phyloP scores from a whole-genome alignment of 768 basidiomycete species.

The Pulveroboletus sp. region DNA sequence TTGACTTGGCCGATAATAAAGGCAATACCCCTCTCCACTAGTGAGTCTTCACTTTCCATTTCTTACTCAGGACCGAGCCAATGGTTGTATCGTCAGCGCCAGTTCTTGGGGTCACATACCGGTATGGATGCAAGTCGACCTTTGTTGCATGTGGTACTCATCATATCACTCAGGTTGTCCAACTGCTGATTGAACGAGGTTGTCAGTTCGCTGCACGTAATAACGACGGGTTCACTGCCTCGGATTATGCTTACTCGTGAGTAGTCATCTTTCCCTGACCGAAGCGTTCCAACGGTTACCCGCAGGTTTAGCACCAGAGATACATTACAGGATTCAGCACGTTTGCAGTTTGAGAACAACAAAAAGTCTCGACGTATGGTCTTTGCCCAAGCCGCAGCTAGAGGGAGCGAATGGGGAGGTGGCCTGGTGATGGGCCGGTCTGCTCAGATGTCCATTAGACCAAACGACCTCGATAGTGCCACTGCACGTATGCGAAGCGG shows the following conservation, averaged over 20 bases:
- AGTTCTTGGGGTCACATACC: conserved; percentile 85
- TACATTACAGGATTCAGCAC: conserved; percentile 75
- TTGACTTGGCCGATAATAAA: conserved; percentile 84
- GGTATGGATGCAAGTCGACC: conserved; percentile 38
- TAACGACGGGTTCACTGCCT: conserved; percentile 86
- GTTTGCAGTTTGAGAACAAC: conserved; percentile 72
- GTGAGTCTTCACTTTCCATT: conserved; percentile 42
- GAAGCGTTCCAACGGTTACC: conserved; percentile 2
- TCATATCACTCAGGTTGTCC: conserved; percentile 53
- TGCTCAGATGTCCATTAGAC: conserved; percentile 44
- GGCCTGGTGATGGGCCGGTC: conserved; percentile 39
- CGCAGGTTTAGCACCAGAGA: conserved; percentile 67
- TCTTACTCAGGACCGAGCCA: conserved; percentile 2
- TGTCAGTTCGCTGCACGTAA: conserved; percentile 81
- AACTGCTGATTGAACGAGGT: conserved; percentile 83
- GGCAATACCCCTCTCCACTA: conserved; percentile 93
- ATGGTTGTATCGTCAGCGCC: conserved; percentile 45
- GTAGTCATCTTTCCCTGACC: conserved; percentile 1
- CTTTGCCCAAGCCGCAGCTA: conserved; percentile 66
- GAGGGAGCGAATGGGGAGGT: conserved; percentile 58
- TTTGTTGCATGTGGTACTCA: conserved; percentile 10
- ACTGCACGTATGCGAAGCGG: conserved; percentile 68
- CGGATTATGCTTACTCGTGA: conserved; percentile 77
- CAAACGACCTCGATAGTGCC: conserved; percentile 36
- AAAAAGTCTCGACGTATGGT: conserved; percentile 69